phyloP scores from a whole-genome alignment of 2,329 filamentous ascomycete species.

The Xylaria sp. region DNA sequence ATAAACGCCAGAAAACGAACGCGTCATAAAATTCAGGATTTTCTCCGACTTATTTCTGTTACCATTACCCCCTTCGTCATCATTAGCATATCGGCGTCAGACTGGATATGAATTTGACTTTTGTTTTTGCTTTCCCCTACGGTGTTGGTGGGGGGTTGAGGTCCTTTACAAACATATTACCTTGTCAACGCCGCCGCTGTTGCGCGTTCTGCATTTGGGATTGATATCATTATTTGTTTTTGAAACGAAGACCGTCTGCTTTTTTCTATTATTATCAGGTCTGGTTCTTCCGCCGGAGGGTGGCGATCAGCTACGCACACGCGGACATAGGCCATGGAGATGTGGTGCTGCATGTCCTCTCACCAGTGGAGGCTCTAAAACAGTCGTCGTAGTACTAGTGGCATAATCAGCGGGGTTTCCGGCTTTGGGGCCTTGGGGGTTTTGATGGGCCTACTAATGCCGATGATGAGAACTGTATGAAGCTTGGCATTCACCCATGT shows the following conservation, averaged over 20 bases:
- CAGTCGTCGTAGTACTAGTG: background rate
- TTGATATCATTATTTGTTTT: conserved; percentile 37
- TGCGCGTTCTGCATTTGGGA: conserved; percentile 38
- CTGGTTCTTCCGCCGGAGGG: conserved; percentile 4
- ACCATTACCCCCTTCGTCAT: conserved; percentile 17
- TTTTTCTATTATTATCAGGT: conserved; percentile 1
- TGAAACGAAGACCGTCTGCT: conserved; percentile 21
- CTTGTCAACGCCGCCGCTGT: conserved; percentile 30
- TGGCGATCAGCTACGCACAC: conserved; percentile 3
- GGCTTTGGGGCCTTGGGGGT: conserved; percentile 13
- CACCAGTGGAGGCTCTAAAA: conserved; percentile 1
- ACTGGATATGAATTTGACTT: conserved; percentile 43
- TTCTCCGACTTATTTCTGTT: conserved; percentile 3
- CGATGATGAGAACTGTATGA: conserved; percentile 40
- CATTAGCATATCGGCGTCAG: conserved; percentile 46
- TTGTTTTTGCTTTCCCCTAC: conserved; percentile 31
- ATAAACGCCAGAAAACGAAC: conserved; percentile 64
- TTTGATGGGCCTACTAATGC: conserved; percentile 34
- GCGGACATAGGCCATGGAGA: background rate
- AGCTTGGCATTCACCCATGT: conserved; percentile 36
- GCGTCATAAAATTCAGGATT: conserved; percentile 38
- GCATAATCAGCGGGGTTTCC: conserved; percentile 27
- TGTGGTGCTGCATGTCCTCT: conserved; percentile 1
- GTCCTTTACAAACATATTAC: conserved; percentile 31
- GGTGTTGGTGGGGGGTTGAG: conserved; percentile 33